phyloP scores from a whole-genome alignment of 352 stramenopile species.

The Halophytophthora batemanensis region DNA sequence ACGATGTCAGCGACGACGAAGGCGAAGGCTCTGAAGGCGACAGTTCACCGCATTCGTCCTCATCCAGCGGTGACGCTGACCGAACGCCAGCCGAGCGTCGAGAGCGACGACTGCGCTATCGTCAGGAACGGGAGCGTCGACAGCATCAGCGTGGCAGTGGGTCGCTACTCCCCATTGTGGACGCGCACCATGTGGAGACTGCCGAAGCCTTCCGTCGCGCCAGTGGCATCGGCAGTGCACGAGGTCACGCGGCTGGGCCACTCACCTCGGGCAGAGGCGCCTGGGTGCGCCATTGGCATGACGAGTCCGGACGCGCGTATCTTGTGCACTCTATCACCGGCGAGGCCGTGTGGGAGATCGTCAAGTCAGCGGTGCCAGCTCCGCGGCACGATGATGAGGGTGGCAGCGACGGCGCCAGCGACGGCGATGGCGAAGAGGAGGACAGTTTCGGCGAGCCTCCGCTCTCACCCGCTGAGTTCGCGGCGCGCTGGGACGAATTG shows the following conservation, averaged over 20 bases:
- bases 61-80: constrained; percentile 18
- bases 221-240: constrained; percentile 23
- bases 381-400: background rate
- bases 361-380: background rate
- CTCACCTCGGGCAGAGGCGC: constrained; percentile 19
- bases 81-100: constrained; percentile 25
- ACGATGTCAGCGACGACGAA: constrained; percentile 17
- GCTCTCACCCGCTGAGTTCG: constrained; percentile 36
- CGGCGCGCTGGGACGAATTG: constrained; percentile 47
- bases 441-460: constrained; percentile 1
- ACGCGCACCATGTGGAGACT: constrained; percentile 21
- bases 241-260: constrained; percentile 11
- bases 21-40: constrained; percentile 11
- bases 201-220: constrained; percentile 16
- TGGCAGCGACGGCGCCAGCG: background rate
- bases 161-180: constrained; percentile 23
- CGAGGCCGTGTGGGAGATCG: constrained; percentile 73
- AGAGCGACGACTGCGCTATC: constrained; percentile 13
- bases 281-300: constrained; percentile 69
- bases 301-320: constrained; percentile 43
- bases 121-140: constrained; percentile 16
- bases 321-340: constrained; percentile 68
- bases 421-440: background rate
- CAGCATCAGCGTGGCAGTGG: constrained; percentile 14
- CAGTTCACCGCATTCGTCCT: constrained; percentile 27